Evolutionary conservation across 1,284 basidiomycete genomes (phyloP).

Genomic region (Athelia psychrophila): DNA sequence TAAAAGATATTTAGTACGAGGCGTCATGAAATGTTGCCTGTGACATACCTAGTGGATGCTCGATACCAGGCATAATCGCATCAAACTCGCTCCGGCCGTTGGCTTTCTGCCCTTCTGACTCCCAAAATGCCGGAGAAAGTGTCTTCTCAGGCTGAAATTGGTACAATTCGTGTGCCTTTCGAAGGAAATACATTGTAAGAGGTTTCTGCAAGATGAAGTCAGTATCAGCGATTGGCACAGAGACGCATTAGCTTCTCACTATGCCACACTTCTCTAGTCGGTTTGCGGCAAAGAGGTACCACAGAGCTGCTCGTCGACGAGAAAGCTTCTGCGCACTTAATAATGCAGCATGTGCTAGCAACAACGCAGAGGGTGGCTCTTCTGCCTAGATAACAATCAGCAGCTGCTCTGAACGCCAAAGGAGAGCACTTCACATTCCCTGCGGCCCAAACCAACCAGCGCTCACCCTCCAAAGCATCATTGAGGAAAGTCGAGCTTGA

Average conservation of each 20-base stretch:
- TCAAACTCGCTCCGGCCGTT: conserved; percentile 46
- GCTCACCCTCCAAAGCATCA: conserved; percentile 62
- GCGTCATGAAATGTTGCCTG: neutral
- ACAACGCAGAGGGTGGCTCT: conserved; percentile 71
- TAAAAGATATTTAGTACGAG: conserved; percentile 20
- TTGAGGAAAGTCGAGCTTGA: conserved; percentile 53
- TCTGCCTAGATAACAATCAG: conserved; percentile 54
- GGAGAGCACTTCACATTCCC: conserved; percentile 54
- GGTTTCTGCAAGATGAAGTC: conserved; percentile 56
- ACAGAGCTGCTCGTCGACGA: conserved; percentile 63
- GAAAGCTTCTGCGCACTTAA: conserved; percentile 57
- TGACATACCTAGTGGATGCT: conserved; percentile 66
- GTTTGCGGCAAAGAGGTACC: conserved; percentile 73
- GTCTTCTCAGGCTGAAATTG: conserved; percentile 44
- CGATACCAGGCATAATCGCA: conserved; percentile 65
- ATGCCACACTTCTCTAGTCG: conserved; percentile 77
- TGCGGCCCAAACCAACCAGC: conserved; percentile 80
- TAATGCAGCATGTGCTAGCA: conserved; percentile 73
- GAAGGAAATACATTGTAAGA: conserved; percentile 75
- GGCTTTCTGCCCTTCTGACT: conserved; percentile 52
- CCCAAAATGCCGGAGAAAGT: conserved; percentile 77
- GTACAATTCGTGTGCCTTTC: conserved; percentile 63
- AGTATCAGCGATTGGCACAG: conserved; percentile 2
- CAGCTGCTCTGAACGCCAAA: conserved; percentile 2
- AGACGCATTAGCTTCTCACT: conserved; percentile 42